phyloP scores from a whole-genome alignment of 345 rosid genomes.

The Lepidium sativum region DNA sequence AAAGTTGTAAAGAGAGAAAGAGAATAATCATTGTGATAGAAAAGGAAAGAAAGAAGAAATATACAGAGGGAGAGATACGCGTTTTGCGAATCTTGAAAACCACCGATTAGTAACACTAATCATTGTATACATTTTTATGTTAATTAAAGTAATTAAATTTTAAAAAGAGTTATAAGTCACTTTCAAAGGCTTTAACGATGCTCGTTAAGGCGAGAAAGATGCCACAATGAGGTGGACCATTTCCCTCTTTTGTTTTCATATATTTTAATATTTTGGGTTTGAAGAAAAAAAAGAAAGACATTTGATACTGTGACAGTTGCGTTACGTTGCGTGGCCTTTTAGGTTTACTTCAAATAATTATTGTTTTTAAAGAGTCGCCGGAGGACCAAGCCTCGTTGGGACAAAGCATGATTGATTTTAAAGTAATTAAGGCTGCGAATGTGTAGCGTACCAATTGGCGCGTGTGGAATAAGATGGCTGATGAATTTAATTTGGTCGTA shows the following conservation, averaged over 20 bases:
- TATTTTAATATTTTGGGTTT: background rate
- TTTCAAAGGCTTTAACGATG: conserved; percentile 7
- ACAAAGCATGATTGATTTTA: conserved; percentile 13
- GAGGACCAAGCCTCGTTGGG: conserved; percentile 11
- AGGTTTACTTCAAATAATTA: background rate
- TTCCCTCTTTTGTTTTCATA: background rate
- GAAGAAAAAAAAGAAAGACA: background rate
- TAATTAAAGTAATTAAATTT: background rate
- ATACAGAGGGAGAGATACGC: conserved; percentile 9
- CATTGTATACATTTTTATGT: background rate
- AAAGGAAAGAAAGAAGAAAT: conserved; percentile 3
- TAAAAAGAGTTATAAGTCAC: background rate
- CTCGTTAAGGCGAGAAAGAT: conserved; percentile 2
- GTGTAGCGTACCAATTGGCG: background rate
- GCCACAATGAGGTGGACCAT: conserved; percentile 20
- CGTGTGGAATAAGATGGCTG: background rate
- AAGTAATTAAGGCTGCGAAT: background rate
- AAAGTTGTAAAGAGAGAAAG: background rate
- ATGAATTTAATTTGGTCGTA: background rate
- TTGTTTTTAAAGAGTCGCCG: conserved; percentile 20
- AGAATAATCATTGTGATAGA: background rate
- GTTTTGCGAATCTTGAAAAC: conserved; percentile 8
- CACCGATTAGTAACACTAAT: conserved; percentile 21
- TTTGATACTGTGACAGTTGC: conserved; percentile 20
- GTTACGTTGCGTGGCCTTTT: conserved; percentile 18